A percentile compares a stretch with the other conserved stretches of the same genome.
Conservation (phyloP, 2,329 filamentous ascomycete genomes). For the Zymoseptoria pseudotritici region DNA sequence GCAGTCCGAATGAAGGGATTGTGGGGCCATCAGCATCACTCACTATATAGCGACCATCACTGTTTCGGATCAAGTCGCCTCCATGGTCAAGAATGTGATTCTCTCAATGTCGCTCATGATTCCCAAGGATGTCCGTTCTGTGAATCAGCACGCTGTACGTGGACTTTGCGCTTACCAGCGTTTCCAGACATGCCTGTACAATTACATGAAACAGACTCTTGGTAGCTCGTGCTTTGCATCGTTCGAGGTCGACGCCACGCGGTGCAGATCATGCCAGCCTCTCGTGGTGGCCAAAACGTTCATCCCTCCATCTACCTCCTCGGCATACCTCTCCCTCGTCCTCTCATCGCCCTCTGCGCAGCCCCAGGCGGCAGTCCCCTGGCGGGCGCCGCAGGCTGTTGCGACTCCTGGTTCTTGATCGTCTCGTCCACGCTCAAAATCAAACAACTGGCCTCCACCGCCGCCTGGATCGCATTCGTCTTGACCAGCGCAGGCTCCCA, state of each 20-base stretch:
- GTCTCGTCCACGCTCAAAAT: constrained; percentile 97
- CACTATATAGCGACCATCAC: not conserved
- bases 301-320: constrained; percentile 1
- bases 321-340: constrained; percentile 84
- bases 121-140: no score
- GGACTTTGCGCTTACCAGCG: no score
- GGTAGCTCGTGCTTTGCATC: not conserved
- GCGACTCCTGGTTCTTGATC: constrained; percentile 92
- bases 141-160: no score
- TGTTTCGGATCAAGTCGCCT: not conserved
- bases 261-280: not conserved
- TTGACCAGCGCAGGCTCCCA: constrained; percentile 97
- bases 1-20: not conserved
- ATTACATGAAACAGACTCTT: not conserved
- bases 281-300: not conserved
- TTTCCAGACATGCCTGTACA: no score
- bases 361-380: constrained; percentile 57
- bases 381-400: constrained; percentile 70
- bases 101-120: no score
- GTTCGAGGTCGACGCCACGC: not conserved
- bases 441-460: constrained; percentile 88
- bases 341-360: constrained; percentile 79
- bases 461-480: constrained; percentile 93
- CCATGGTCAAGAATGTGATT: no score
- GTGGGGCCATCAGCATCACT: not conserved